Conservation (phyloP, 345 rosid species). For the Arabidopsis arenosa region DNA sequence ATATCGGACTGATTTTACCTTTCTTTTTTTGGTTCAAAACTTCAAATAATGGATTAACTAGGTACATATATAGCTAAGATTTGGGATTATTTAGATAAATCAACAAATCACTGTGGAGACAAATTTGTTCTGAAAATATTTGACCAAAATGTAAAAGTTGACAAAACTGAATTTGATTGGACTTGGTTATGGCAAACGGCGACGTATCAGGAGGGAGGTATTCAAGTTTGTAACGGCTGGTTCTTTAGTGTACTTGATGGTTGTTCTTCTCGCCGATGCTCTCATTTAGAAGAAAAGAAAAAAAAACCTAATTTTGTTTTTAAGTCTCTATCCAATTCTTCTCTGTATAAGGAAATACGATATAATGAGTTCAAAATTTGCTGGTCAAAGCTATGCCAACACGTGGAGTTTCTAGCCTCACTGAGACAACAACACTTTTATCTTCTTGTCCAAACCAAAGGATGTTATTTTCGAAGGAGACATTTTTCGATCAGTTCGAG, state of each 20-base stretch:
- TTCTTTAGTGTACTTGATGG: background rate
- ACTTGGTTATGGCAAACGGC: background rate
- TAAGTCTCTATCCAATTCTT: background rate
- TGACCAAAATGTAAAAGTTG: no score
- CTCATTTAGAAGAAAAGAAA: background rate
- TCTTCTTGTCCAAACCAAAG: conserved; percentile 7
- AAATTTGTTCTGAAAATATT: no score
- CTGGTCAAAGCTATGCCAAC: background rate
- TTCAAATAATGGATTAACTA: no score
- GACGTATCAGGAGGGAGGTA: background rate
- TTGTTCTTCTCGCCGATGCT: background rate
- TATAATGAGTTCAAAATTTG: background rate
- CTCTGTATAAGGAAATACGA: background rate
- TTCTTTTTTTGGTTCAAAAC: background rate
- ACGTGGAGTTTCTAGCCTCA: background rate
- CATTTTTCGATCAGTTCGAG: background rate
- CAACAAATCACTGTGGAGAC: no score
- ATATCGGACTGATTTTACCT: background rate
- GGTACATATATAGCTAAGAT: no score
- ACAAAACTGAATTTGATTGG: background rate
- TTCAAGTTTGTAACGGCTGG: background rate
- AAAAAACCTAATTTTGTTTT: background rate
- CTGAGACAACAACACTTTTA: background rate
- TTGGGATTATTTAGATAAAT: no score
- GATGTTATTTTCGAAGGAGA: background rate